These are phyloP conservation scores for Chaetothyriales sp. DNA, from an alignment of 2,329 filamentous ascomycete species.

Conservation along the genomic window DNA sequence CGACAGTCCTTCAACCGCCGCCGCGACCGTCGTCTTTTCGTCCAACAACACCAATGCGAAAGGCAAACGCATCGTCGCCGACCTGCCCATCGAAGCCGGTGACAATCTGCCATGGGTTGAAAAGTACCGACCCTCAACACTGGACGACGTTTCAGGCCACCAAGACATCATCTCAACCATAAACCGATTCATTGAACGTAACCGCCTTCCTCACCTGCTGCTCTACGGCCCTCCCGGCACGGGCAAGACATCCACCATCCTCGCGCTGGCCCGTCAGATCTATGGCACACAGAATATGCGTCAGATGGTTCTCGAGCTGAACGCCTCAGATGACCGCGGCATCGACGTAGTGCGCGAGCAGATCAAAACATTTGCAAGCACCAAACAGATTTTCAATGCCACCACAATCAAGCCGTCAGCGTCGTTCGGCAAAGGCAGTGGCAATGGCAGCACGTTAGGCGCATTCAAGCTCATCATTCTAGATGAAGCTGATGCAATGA, in stretches of 20 bases:
- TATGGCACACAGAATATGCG: constrained; percentile 86
- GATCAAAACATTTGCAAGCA: constrained; percentile 88
- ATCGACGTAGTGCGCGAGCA: constrained; percentile 97
- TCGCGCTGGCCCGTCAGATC: constrained; percentile 82
- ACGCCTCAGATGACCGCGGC: constrained; percentile 90
- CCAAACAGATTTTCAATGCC: constrained; percentile 87
- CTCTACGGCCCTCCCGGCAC: constrained; percentile 94
- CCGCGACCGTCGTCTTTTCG: constrained; percentile 49
- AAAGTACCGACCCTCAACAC: constrained; percentile 80
- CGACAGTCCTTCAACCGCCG: constrained; percentile 36
- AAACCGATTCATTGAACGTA: constrained; percentile 91
- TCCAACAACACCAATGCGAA: constrained; percentile 56
- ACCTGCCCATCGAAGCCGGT: constrained; percentile 83
- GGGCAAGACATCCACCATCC: constrained; percentile 91
- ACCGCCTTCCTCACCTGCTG: constrained; percentile 84
- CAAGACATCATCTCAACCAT: constrained; percentile 95
- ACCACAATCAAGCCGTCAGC: constrained; percentile 31
- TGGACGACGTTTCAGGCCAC: constrained; percentile 88
- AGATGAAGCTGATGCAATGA: constrained; percentile 99
- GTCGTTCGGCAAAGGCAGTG: constrained; percentile 26
- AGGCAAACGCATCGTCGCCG: constrained; percentile 82
- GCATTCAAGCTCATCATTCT: constrained; percentile 92
- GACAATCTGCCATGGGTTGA: constrained; percentile 96
- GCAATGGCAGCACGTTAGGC: constrained; percentile 37
- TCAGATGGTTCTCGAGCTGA: constrained; percentile 96